Percentiles rank a stretch among this genome's conserved stretches.
Conservation (phyloP, 116 monocot species). For the Cymodocea nodosa region DNA sequence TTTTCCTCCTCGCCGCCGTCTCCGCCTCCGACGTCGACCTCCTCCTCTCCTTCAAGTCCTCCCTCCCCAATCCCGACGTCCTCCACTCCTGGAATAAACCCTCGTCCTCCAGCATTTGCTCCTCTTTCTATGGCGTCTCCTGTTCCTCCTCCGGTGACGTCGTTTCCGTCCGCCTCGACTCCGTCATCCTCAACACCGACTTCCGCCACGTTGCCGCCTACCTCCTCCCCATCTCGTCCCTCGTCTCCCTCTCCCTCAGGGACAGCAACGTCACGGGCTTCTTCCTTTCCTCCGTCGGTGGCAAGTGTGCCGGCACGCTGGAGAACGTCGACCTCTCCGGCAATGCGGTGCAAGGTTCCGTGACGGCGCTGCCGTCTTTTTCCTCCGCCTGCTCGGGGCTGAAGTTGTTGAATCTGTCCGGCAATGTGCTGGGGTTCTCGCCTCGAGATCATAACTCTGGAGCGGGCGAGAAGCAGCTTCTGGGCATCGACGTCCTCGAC, state of each 20-base stretch:
- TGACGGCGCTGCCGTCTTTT: slow-evolving; percentile 21
- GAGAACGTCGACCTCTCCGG: slow-evolving; percentile 30
- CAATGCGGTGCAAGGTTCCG: slow-evolving; percentile 23
- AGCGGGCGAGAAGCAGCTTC: background rate
- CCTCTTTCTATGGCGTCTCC: slow-evolving; percentile 24
- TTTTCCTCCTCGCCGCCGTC: background rate
- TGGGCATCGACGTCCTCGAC: slow-evolving; percentile 6
- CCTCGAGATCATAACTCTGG: background rate
- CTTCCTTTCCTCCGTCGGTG: background rate
- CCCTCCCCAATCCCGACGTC: slow-evolving; percentile 30
- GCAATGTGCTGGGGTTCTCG: slow-evolving; percentile 15
- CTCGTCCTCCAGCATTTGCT: slow-evolving; percentile 14
- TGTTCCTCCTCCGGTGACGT: slow-evolving; percentile 13
- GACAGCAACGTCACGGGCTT: slow-evolving; percentile 20
- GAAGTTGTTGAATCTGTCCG: slow-evolving; percentile 27
- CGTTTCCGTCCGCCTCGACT: slow-evolving; percentile 18
- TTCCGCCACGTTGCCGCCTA: slow-evolving; percentile 19
- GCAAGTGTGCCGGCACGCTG: slow-evolving; percentile 14
- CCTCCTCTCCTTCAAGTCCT: slow-evolving; percentile 47
- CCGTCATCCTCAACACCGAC: slow-evolving; percentile 16
- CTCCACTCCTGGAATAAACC: slow-evolving; percentile 26
- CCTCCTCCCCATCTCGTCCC: slow-evolving; percentile 20
- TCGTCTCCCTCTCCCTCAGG: slow-evolving; percentile 24
- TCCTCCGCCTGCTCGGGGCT: slow-evolving; percentile 14
- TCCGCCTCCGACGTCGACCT: slow-evolving; percentile 23